Percentiles rank a stretch among this genome's conserved stretches.
These are phyloP conservation scores for Clavispora vitiphila DNA, from an alignment of 805 yeast genomes.

Conservation along the genomic window DNA sequence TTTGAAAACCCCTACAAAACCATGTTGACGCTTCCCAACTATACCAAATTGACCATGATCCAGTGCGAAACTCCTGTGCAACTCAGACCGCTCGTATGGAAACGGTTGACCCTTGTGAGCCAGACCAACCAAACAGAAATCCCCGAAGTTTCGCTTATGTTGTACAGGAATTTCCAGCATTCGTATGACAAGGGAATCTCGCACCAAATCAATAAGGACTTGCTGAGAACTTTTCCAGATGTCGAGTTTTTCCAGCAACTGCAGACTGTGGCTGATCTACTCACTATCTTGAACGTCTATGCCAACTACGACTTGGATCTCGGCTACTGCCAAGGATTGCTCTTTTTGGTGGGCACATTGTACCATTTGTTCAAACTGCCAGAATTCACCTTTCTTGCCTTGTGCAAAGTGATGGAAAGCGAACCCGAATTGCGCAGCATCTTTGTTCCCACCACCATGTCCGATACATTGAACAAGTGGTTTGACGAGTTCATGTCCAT, in stretches of 20 bases:
- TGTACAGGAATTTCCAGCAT: constrained; percentile 39
- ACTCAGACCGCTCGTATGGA: constrained; percentile 43
- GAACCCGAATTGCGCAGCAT: constrained; percentile 46
- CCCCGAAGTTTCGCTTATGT: constrained; percentile 30
- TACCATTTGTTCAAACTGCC: constrained; percentile 34
- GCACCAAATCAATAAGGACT: constrained; percentile 50
- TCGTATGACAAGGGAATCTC: constrained; percentile 36
- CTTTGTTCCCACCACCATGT: constrained; percentile 48
- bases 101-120: constrained; percentile 28
- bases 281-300: constrained; percentile 54
- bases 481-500: constrained; percentile 45
- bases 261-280: constrained; percentile 42
- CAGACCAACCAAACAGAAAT: constrained; percentile 21
- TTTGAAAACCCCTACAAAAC: constrained; percentile 41
- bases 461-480: constrained; percentile 50
- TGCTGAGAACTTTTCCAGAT: constrained; percentile 56
- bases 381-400: constrained; percentile 45
- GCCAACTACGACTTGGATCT: constrained; percentile 60
- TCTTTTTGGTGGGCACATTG: constrained; percentile 58
- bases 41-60: constrained; percentile 39
- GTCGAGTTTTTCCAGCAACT: constrained; percentile 43
- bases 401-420: constrained; percentile 55
- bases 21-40: constrained; percentile 42
- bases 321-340: constrained; percentile 66
- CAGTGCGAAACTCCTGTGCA: constrained; percentile 43